These are phyloP conservation scores for Yamadazyma nakazawae DNA, from an alignment of 805 yeast genomes.

Conservation along the genomic window DNA sequence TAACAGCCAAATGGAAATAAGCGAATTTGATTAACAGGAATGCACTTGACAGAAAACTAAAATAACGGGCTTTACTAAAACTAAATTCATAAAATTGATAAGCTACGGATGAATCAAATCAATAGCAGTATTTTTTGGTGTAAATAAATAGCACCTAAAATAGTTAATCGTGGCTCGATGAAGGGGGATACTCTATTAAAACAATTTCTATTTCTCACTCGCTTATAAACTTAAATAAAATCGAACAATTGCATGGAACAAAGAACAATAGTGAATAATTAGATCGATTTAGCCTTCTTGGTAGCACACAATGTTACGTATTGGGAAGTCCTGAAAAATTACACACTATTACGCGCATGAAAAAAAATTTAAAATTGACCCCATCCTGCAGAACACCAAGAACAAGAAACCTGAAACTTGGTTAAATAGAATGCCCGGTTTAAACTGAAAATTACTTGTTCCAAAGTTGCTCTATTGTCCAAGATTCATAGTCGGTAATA, in stretches of 20 bases:
- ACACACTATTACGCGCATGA: neutral
- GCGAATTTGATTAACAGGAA: neutral
- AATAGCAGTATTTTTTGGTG: too few species aligned
- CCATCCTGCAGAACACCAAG: neutral
- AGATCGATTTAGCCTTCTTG: constrained; percentile 4
- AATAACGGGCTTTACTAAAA: neutral
- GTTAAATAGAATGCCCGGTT: constrained; percentile 5
- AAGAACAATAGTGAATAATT: constrained; percentile 3
- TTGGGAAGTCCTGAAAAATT: neutral
- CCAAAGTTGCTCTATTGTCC: neutral
- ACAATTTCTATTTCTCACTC: neutral
- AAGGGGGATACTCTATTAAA: neutral
- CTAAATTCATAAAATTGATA: too few species aligned
- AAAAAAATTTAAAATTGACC: neutral
- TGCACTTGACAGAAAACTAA: neutral
- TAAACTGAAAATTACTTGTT: constrained; percentile 1
- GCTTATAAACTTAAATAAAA: neutral
- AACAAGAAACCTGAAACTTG: neutral
- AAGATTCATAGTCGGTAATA: neutral
- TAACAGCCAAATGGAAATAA: neutral
- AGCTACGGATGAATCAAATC: too few species aligned
- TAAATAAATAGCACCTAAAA: too few species aligned
- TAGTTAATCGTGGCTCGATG: neutral
- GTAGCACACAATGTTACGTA: neutral
- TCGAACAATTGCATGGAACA: constrained; percentile 2